phyloP scores from a whole-genome alignment of 441 rosid species.

The Viola pubescens region DNA sequence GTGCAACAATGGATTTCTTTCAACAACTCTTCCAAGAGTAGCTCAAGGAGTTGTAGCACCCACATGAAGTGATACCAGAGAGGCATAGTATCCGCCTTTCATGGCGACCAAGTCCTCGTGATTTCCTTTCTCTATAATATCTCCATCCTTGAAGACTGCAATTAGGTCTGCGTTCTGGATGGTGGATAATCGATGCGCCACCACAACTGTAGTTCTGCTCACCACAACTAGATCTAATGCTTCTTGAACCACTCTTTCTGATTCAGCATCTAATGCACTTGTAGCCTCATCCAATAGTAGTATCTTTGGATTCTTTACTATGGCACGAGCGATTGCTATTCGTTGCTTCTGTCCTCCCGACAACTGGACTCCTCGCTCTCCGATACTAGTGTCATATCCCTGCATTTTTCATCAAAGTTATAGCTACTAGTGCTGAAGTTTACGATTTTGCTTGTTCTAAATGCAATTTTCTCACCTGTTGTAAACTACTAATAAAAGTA shows the following conservation, averaged over 20 bases:
- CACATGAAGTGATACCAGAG: too few species aligned
- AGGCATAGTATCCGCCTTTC: slow-evolving; percentile 26
- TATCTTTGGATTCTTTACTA: slow-evolving; percentile 51
- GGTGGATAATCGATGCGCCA: slow-evolving; percentile 59
- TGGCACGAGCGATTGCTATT: slow-evolving; percentile 70
- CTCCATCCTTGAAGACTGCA: slow-evolving; percentile 56
- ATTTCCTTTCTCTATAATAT: slow-evolving; percentile 57
- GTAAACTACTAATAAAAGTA: slow-evolving; percentile 48
- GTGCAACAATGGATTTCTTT: too few species aligned
- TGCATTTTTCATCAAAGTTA: slow-evolving; percentile 21
- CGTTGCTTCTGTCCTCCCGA: slow-evolving; percentile 76
- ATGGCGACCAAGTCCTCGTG: slow-evolving; percentile 44
- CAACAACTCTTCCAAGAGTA: too few species aligned
- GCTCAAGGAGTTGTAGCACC: too few species aligned
- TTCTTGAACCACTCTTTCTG: slow-evolving; percentile 62
- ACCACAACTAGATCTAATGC: slow-evolving; percentile 51
- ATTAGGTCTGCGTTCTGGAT: slow-evolving; percentile 54
- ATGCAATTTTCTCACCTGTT: slow-evolving; percentile 30
- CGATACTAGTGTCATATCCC: slow-evolving; percentile 63
- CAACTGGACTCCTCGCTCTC: slow-evolving; percentile 68
- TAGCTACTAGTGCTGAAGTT: too few species aligned
- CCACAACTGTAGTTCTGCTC: slow-evolving; percentile 53
- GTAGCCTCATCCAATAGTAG: slow-evolving; percentile 62
- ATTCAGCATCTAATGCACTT: slow-evolving; percentile 67
- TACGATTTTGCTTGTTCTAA: too few species aligned